Base-by-base conservation (phyloP, 2,329 filamentous ascomycete genomes). In the Metarhizium anisopliae region DNA sequence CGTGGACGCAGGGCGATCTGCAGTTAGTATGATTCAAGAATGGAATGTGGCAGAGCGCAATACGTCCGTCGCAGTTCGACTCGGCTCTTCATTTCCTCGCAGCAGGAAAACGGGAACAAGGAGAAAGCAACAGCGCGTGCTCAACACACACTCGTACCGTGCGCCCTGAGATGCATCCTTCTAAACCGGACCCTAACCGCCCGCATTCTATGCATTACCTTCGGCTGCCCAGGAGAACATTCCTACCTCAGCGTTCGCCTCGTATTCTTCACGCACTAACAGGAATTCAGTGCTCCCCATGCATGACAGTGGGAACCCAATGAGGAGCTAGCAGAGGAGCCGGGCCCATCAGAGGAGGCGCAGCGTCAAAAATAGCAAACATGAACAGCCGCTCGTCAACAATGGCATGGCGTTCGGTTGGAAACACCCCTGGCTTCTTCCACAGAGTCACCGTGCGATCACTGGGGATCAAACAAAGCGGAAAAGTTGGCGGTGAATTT, bases 301-400 rank as follows among this genome's bases (percentile, higher is more conserved):
- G 45, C 45, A 20, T 32, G 45, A 30, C 20, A 10, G 52, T 54
- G 52, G 50, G 50, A 50, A 38, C 14, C 25, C 14, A 20, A 47
- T 11, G 30, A 32, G 36, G 25, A 45, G 16, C 35, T 29, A 47
- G 54, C 16, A 25, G 7, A 18, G 10, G 16, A 50, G 14, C 47
- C 30, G 10, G 49, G 25, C 25, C 52, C 32, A 40, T 52, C 43
- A 20, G 54, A 30, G 43, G 40, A 38, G 49, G 52, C 30, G 52
- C 49, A 54, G 49, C 25, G 32, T 51, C 52, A 56, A 56, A 49
- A 56, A 56, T 56, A 54, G 55, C 52, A 54, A 38, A 38, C 18
- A 18, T 18, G 18, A 18, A 18, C 4, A 13, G n/a, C 25, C 25
- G 25, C 25, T 25, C 32, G 6, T 14, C 16, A 14, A 30, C n/a